Base-by-base conservation (phyloP, 495 filamentous ascomycete genomes). In the Neurospora sublineolata region DNA sequence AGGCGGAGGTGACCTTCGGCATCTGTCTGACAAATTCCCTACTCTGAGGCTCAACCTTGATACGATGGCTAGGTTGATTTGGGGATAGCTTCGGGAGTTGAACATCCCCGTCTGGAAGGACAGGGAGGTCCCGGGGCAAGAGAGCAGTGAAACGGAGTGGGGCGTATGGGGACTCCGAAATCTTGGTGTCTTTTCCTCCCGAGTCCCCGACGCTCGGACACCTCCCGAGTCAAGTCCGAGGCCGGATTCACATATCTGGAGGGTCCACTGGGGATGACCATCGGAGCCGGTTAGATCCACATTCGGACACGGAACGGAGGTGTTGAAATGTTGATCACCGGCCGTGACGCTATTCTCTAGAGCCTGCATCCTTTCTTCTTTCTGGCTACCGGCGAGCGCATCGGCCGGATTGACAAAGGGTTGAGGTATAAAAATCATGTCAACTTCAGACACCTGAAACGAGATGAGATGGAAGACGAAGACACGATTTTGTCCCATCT, bases 1-100 rank as follows among this genome's bases (percentile, higher is more conserved):
- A 71, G 46, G 76, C 75, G 76, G 76, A 77, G 76, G 40, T 11
- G 33, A 67, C 23, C 42, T 20, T 76, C 76, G 76, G 76, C 76
- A 77, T 69, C 72, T 71, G 70, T 64, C 46, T 37, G 5, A 60
- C 27, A 33, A 18, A 33, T 60, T 7, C 14, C 52, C 52, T 30
- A 33, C 52, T 18, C 0, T 60, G 52, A 60, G 52, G 52, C 52
- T 60, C 52, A 60, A 60, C 52, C 52, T 60, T 60, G 52, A 60
- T 60, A 60, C 52, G 52, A 33, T 16, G 27, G 33, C 23, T 33
- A 27, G 27, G 27, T 33, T 33, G 52, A 60, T 33, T 60, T 30
- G 52, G 52, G 52, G 52, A 60, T 60, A 18, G 52, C 52, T 60
- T 33, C 52, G 52, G 52, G 52, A 60, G 52, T 60, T 60, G 52